phyloP scores from a whole-genome alignment of 306 rosid genomes.

The Inga laurina region DNA sequence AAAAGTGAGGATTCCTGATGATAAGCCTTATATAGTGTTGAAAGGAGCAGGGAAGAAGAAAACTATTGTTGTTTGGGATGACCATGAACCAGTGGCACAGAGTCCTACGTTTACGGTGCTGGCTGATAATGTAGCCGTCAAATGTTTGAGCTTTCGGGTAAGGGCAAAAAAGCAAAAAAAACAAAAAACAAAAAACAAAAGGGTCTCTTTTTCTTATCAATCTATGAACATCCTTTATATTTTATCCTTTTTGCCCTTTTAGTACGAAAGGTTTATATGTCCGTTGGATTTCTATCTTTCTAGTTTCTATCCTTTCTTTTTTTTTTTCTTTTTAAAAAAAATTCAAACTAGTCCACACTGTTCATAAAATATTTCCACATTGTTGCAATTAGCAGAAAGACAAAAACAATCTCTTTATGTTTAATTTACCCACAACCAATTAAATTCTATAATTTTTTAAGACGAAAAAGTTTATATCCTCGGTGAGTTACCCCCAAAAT shows the following conservation, averaged over 20 bases:
- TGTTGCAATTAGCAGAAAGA: not conserved
- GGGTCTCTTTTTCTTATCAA: not conserved
- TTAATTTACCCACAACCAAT: not conserved
- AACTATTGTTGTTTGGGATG: conserved; percentile 70
- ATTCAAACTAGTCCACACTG: too few relatives aligned
- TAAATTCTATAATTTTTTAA: not conserved
- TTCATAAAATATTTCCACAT: not conserved
- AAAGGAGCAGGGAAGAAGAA: conserved; percentile 54
- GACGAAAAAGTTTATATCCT: not conserved
- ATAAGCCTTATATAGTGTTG: conserved; percentile 62
- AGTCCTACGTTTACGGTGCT: conserved; percentile 65
- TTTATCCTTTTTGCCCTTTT: too few relatives aligned
- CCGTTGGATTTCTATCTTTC: too few relatives aligned
- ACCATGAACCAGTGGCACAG: conserved; percentile 43
- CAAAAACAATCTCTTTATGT: not conserved
- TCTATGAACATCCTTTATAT: not conserved
- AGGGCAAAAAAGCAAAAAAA: not conserved
- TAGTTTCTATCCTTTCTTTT: not conserved
- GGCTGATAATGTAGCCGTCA: conserved; percentile 61
- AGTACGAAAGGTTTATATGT: not conserved
- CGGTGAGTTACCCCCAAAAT: not conserved
- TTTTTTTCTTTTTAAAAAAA: too few relatives aligned
- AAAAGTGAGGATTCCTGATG: conserved; percentile 56
- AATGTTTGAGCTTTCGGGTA: conserved; percentile 64
- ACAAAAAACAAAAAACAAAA: too few relatives aligned